Base-by-base conservation (phyloP, 2,329 filamentous ascomycete species). In the Parastagonospora avenae region DNA sequence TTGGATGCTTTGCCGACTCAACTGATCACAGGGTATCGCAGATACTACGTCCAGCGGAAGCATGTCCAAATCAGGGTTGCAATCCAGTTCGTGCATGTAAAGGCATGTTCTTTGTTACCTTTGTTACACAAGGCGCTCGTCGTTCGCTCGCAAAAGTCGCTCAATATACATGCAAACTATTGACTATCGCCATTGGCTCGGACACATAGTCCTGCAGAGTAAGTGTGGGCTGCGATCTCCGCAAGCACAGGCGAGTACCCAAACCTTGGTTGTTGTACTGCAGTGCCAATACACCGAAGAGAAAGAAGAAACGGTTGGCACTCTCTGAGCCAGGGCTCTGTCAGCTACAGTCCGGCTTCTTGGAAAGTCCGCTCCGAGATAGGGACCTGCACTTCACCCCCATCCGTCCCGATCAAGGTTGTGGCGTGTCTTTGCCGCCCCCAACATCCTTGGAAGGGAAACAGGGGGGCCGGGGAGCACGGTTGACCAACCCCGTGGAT, bases 91-190 rank as follows among this genome's bases (percentile, higher is more conserved):
- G 48, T 40, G 51, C 35, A 11, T 11, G 33, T 14, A 24, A 42
- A 41, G 40, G 27, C 4, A 8, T n/a, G 41, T 33, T 47, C 42
- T 19, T 38, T 38, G 39, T 7, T 51, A 31, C 45, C 36, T 41
- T 31, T 33, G 45, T 53, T 53, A 56, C 56, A 50, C 51, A 40
- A 42, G 32, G 44, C 44, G 40, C 31, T 37, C 42, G 40, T 29
- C 46, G 42, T 52, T 58, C 51, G 49, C 56, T 64, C 57, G 59
- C 59, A 57, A 64, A 63, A 64, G 56, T 63, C 57, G 57, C 65
- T 56, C 63, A 66, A 42, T 24, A 35, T 50, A 48, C 47, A 49
- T 46, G 19, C 40, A 31, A 15, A n/a, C 19, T 8, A 6, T 40
- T 27, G 4, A 11, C 14, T 14, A 28, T 5, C 28, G 3, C 19